phyloP scores from a whole-genome alignment of 257 asterid species.

The Solanum raphanifolium region DNA sequence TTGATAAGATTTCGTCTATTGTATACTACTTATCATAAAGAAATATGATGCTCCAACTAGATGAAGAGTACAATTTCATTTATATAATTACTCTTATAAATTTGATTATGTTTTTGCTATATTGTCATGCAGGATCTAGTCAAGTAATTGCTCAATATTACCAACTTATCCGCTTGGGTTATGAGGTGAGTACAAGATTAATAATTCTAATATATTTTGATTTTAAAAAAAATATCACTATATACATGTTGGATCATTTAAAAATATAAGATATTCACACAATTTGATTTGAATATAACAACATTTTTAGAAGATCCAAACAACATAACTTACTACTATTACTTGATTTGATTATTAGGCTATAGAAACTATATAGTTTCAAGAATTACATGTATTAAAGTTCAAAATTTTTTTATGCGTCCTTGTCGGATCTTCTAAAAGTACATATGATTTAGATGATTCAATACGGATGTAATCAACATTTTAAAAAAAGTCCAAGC shows the following conservation, averaged over 20 bases:
- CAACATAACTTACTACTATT: not conserved
- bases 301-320: not conserved
- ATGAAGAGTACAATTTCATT: not conserved
- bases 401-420: not conserved
- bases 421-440: not conserved
- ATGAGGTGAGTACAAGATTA: slow-evolving; percentile 33
- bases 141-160: slow-evolving; percentile 89
- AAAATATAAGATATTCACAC: not conserved
- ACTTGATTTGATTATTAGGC: not conserved
- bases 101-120: not conserved
- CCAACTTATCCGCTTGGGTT: slow-evolving; percentile 72
- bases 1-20: not conserved
- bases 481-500: not conserved
- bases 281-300: not conserved
- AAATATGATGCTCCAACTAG: not conserved
- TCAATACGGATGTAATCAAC: not conserved
- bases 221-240: not conserved
- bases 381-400: not conserved
- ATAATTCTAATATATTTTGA: too few relatives aligned
- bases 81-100: not conserved
- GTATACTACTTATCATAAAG: not conserved
- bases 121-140: slow-evolving; percentile 52
- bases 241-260: not conserved
- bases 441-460: not conserved
- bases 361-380: not conserved